Evolutionary conservation across 768 basidiomycete species (phyloP).

Genomic region (Rhodocollybia butyracea): DNA sequence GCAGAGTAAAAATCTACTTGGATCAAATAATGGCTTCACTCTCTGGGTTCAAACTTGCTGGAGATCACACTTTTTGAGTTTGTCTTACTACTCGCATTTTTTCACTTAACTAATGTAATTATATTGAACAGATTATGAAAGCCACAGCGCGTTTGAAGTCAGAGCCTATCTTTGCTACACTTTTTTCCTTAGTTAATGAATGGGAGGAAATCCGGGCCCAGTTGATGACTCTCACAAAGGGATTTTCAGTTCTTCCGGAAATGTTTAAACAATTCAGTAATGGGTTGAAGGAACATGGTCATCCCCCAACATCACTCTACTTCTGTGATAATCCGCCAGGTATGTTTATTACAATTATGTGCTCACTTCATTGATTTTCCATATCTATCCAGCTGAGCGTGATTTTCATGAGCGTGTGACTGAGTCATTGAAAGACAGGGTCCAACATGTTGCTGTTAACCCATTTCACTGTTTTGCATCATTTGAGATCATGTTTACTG

Average conservation of each 20-base stretch:
- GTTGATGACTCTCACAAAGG: not conserved
- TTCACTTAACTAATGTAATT: not conserved
- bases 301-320: constrained; percentile 9
- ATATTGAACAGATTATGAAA: not conserved
- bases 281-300: constrained; percentile 9
- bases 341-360: not conserved
- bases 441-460: constrained; percentile 11
- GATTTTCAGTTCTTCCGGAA: not conserved
- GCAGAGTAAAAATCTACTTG: constrained; percentile 1
- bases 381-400: constrained; percentile 10
- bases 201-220: not conserved
- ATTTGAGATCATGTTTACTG: not conserved
- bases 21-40: constrained; percentile 7
- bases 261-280: not conserved
- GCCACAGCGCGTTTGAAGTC: not conserved
- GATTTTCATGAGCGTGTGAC: constrained; percentile 13
- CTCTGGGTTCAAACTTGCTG: not conserved
- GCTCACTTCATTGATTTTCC: not conserved
- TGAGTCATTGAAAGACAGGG: constrained; percentile 7
- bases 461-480: constrained; percentile 6
- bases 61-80: constrained; percentile 8
- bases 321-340: constrained; percentile 15
- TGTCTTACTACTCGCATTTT: not conserved
- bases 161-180: not conserved
- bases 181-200: not conserved